Conservation (phyloP, 164 flowering plant genomes). For the Stephania yunnanensis region DNA sequence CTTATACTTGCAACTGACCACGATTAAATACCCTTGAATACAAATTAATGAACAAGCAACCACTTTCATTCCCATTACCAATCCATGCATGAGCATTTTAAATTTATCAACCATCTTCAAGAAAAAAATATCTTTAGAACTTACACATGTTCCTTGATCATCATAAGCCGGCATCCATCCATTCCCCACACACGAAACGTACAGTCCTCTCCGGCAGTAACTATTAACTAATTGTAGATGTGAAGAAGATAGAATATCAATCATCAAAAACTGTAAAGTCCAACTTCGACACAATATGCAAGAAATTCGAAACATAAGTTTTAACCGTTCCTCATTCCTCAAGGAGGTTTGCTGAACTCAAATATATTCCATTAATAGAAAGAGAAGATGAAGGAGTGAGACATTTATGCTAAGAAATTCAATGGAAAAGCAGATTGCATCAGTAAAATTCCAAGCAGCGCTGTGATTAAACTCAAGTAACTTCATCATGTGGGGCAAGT, state of each 20-base stretch:
- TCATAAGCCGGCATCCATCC: slow-evolving; percentile 59
- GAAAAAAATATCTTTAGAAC: slow-evolving; percentile 21
- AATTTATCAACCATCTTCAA: neutral
- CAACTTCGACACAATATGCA: neutral
- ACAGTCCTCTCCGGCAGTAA: slow-evolving; percentile 97
- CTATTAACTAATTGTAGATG: slow-evolving; percentile 45
- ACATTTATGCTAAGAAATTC: neutral
- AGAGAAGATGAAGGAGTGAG: neutral
- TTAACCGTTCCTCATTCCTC: neutral
- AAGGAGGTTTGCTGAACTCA: neutral
- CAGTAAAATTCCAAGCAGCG: neutral
- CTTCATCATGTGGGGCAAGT: no score
- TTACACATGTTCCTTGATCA: slow-evolving; percentile 84
- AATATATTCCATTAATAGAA: no score
- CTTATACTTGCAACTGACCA: neutral
- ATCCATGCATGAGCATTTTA: neutral
- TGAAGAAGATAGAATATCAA: neutral
- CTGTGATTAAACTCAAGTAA: no score
- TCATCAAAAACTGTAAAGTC: neutral
- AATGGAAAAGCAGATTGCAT: neutral
- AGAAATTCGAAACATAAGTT: neutral
- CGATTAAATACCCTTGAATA: neutral
- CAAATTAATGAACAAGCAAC: neutral
- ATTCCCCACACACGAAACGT: slow-evolving; percentile 85
- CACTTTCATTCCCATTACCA: neutral